Evolutionary conservation across 306 rosid species (phyloP).

Genomic region (Gastrolobium bilobum): DNA sequence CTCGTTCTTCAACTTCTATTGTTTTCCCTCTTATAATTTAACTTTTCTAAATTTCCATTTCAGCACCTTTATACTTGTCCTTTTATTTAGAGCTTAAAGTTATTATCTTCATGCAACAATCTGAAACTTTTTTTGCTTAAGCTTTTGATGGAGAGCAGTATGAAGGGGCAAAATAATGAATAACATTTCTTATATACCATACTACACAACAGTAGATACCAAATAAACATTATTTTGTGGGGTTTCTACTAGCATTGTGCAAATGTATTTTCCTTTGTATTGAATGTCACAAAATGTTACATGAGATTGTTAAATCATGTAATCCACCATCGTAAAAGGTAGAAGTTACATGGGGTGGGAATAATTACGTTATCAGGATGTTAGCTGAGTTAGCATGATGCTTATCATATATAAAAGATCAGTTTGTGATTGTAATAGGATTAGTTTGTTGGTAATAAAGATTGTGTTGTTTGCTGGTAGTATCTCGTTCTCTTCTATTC

Average conservation of each 20-base stretch:
- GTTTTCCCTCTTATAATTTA: slow-evolving; percentile 2
- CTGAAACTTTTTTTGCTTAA: slow-evolving; percentile 1
- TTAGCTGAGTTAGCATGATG: neutral
- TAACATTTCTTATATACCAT: slow-evolving; percentile 23
- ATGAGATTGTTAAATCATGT: neutral
- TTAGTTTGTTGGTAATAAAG: neutral
- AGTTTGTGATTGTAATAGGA: neutral
- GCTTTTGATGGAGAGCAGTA: slow-evolving; percentile 5
- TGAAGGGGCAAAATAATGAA: slow-evolving; percentile 25
- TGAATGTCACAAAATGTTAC: neutral
- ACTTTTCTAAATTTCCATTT: slow-evolving; percentile 18
- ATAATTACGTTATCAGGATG: neutral
- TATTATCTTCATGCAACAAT: slow-evolving; percentile 44
- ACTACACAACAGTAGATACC: slow-evolving; percentile 14
- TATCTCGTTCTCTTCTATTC: neutral
- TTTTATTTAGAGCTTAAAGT: slow-evolving; percentile 6
- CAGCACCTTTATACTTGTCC: slow-evolving; percentile 7
- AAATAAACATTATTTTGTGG: slow-evolving; percentile 30
- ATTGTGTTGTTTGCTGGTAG: neutral
- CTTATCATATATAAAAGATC: neutral
- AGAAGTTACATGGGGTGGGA: neutral
- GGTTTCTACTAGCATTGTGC: neutral
- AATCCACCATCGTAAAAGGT: neutral
- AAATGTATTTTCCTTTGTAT: neutral
- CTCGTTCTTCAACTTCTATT: neutral